Evolutionary conservation across 1,139 yeast species (phyloP).

Genomic region (Lodderomyces jiufengensis): DNA sequence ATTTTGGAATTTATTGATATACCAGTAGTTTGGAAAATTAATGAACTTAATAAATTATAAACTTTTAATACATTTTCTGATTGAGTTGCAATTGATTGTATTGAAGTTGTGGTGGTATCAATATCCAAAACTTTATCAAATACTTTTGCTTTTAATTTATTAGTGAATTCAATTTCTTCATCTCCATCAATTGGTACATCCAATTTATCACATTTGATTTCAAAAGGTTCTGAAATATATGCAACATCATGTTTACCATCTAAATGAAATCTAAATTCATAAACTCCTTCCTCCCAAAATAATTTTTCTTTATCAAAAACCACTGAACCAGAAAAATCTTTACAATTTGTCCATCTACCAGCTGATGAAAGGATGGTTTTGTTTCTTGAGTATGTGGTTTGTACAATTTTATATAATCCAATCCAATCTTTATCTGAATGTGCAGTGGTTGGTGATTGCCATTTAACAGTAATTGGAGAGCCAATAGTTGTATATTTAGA

Average conservation of each 20-base stretch:
- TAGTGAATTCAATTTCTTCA: constrained; percentile 25
- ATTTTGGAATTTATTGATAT: constrained; percentile 38
- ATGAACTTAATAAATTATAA: constrained; percentile 30
- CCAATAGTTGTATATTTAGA: constrained; percentile 40
- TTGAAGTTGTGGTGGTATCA: constrained; percentile 25
- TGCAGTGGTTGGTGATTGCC: constrained; percentile 49
- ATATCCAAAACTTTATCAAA: constrained; percentile 31
- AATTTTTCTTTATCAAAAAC: constrained; percentile 49
- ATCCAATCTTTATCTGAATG: constrained; percentile 64
- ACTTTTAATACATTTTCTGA: constrained; percentile 29
- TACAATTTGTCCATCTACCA: constrained; percentile 67
- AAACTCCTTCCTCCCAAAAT: constrained; percentile 69
- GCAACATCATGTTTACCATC: constrained; percentile 70
- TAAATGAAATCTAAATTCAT: constrained; percentile 74
- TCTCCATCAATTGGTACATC: constrained; percentile 29
- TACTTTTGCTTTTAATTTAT: constrained; percentile 25
- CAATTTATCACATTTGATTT: constrained; percentile 46
- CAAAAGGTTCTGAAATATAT: constrained; percentile 68
- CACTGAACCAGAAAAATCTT: constrained; percentile 45
- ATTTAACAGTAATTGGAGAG: constrained; percentile 51
- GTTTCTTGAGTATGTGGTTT: constrained; percentile 56
- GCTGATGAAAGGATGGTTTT: constrained; percentile 61
- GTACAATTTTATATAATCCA: constrained; percentile 67
- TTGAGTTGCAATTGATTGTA: constrained; percentile 22
- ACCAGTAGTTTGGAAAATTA: constrained; percentile 37